A percentile compares a stretch with the other conserved stretches of the same genome.
Conservation (phyloP, 176 grass and related monocot species). For the Poa pratensis region DNA sequence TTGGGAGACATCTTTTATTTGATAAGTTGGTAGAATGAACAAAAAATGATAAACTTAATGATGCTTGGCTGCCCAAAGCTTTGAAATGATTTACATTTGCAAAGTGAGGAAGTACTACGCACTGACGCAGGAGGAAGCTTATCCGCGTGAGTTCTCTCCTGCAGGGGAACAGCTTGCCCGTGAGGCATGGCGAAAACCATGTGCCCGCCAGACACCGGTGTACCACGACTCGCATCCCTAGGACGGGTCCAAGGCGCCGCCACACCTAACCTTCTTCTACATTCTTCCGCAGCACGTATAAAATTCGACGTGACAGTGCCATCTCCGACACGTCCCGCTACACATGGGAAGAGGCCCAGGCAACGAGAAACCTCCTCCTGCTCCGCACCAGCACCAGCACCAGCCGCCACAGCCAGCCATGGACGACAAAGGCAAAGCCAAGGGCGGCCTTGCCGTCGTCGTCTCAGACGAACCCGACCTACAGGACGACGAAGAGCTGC, state of each 20-base stretch:
- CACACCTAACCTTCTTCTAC: conserved; percentile 38
- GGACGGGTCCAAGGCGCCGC: neutral
- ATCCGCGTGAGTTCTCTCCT: too few species aligned
- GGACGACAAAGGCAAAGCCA: neutral
- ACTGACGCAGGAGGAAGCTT: too few species aligned
- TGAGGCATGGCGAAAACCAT: too few species aligned
- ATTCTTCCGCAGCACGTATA: conserved; percentile 27
- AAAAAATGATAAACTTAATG: too few species aligned
- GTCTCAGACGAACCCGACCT: neutral
- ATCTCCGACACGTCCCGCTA: neutral
- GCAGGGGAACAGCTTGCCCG: too few species aligned
- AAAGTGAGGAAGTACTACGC: too few species aligned
- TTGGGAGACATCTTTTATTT: too few species aligned
- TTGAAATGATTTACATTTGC: too few species aligned
- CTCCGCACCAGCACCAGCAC: too few species aligned
- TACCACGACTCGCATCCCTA: neutral
- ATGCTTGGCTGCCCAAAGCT: too few species aligned
- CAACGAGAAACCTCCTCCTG: conserved; percentile 2
- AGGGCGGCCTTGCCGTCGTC: neutral
- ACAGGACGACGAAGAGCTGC: conserved; percentile 1
- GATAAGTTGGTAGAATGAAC: too few species aligned
- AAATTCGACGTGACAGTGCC: neutral
- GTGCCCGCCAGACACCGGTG: neutral
- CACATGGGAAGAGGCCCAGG: conserved; percentile 6
- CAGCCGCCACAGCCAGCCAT: neutral